These are phyloP conservation scores for Hansfordia pulvinata DNA, from an alignment of 2,329 filamentous ascomycete species.

Conservation along the genomic window DNA sequence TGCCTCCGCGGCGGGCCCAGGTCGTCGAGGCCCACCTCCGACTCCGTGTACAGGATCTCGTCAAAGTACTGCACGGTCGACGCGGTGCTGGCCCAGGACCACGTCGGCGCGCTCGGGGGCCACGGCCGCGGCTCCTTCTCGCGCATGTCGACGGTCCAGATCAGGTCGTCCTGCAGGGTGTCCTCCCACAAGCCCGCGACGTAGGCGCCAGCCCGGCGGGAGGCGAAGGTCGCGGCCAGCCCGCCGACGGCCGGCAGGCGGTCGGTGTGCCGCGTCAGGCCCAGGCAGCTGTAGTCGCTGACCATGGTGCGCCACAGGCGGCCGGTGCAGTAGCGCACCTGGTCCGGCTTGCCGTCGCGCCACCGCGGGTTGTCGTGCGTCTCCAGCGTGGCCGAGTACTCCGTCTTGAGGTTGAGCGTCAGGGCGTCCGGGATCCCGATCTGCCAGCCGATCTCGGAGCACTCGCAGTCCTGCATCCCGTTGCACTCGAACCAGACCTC, in stretches of 20 bases:
- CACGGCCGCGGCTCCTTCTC: background rate
- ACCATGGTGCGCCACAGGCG: conserved; percentile 5
- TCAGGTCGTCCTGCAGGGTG: conserved; percentile 4
- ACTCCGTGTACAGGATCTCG: conserved; percentile 1
- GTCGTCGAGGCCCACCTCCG: background rate
- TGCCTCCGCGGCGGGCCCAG: background rate
- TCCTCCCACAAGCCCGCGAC: conserved; percentile 5
- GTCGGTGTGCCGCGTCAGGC: conserved; percentile 2
- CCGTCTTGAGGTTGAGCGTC: background rate
- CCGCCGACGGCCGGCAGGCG: conserved; percentile 4
- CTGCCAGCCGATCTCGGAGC: conserved; percentile 1
- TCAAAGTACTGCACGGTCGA: conserved; percentile 2
- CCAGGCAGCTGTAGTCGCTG: conserved; percentile 2
- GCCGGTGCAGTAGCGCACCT: too few species aligned
- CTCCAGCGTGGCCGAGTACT: conserved; percentile 1
- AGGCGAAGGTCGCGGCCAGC: conserved; percentile 4
- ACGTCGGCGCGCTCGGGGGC: conserved; percentile 1
- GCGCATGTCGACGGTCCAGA: conserved; percentile 2
- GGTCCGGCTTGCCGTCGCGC: conserved; percentile 1
- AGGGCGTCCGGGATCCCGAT: background rate
- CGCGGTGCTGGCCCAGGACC: conserved; percentile 6
- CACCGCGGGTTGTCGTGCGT: background rate
- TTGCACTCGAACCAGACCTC: conserved; percentile 5
- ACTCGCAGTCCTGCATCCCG: conserved; percentile 1
- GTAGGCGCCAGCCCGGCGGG: conserved; percentile 1